Base-by-base conservation (phyloP, 169 alveolate genomes). In the Condylostoma magnum region DNA sequence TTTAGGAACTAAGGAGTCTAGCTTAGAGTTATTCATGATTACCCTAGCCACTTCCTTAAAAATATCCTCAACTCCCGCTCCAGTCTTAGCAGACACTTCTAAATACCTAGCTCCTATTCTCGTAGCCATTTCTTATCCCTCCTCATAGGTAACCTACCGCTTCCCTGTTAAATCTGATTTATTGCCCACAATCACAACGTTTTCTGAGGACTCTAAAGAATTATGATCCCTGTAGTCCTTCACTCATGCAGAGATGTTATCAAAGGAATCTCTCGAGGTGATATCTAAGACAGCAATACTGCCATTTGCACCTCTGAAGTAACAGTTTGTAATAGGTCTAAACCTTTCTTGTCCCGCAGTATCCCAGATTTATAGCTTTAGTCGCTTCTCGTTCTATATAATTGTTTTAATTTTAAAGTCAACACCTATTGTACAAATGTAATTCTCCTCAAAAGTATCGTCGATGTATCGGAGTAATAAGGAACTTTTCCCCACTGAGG, bases 401-500 rank as follows among this genome's bases (percentile, higher is more conserved):
- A 84, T 31, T 25, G 84, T 76, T 52, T 73, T 94, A 50, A 92
- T 90, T 76, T 91, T 93, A 60, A 94, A 90, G 63, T 89, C 96
- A 6, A 92, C 98, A 20, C 98, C 97, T 55, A 93, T 93, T n/a
- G 97, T 92, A 47, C 94, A 83, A 69, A 92, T 82, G 84, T 88
- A 93, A 38, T 93, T 76, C 52, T 93, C 97, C 44, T 87, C 85
- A 82, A 92, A 90, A n/a, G 89, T 85, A 82, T 95, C 95, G 75
- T 96, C 98, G 76, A 87, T 83, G 60, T 81, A 83, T 22, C 76
- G 53, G 58, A 79, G 4, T 4, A 67, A n/a, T n/a, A 67, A 5
- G 10, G 41, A 31, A 8, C 69, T 18, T 37, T 73, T 73, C 20
- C 81, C 81, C 37, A 57, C 76, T n/a, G 44, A 38, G 2, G 58